A percentile compares a stretch with the other conserved stretches of the same genome.
These are phyloP conservation scores for Opeltia flavorubescens DNA, from an alignment of 495 filamentous ascomycete genomes.

Conservation along the genomic window DNA sequence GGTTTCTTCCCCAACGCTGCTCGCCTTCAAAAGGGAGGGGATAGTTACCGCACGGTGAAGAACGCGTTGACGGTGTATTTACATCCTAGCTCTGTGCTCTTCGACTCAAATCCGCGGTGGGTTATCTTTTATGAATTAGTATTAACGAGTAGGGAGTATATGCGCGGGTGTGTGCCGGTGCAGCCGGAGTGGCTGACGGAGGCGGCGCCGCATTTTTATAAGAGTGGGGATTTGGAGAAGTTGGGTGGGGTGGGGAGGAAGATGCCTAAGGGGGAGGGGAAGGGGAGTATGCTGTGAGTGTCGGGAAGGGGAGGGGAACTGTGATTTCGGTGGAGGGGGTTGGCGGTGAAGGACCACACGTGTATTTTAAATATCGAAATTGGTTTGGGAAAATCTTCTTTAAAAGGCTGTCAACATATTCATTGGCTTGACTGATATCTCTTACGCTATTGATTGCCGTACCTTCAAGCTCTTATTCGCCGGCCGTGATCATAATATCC, in stretches of 20 bases:
- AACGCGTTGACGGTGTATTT: constrained; percentile 79
- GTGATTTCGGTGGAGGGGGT: not conserved
- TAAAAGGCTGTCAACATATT: too few species aligned
- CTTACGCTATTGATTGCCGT: too few species aligned
- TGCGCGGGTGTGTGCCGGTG: constrained; percentile 75
- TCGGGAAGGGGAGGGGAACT: not conserved
- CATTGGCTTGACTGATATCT: too few species aligned
- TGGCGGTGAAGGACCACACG: not conserved
- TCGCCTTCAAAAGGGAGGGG: constrained; percentile 66
- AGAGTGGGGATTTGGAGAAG: constrained; percentile 79
- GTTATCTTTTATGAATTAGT: constrained; percentile 89
- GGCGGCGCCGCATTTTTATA: constrained; percentile 90
- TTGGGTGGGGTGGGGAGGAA: constrained; percentile 61
- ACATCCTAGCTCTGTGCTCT: constrained; percentile 72
- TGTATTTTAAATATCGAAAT: not conserved
- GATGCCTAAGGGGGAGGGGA: constrained; percentile 50
- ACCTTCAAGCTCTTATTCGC: too few species aligned
- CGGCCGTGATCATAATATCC: too few species aligned
- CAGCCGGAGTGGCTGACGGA: constrained; percentile 78
- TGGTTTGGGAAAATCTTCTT: not conserved
- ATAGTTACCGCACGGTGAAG: constrained; percentile 91
- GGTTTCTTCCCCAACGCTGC: constrained; percentile 97
- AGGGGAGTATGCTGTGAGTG: not conserved
- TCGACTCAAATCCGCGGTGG: constrained; percentile 74
- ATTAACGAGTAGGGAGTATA: constrained; percentile 87